phyloP scores from a whole-genome alignment of 2,329 filamentous ascomycete genomes.

The Metarhizium humberi region DNA sequence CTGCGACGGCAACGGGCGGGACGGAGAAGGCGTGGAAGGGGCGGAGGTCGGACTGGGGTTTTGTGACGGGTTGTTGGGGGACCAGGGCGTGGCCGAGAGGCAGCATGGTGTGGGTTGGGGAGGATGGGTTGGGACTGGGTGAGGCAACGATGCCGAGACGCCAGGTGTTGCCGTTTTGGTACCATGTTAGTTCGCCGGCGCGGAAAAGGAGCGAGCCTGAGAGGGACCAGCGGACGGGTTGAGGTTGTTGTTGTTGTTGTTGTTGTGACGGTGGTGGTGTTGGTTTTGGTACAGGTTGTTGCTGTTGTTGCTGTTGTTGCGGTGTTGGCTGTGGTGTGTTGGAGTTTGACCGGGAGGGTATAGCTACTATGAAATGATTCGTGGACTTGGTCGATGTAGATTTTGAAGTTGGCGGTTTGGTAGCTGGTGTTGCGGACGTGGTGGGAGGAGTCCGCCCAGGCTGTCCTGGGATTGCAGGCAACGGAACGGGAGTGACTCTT shows the following conservation, averaged over 20 bases:
- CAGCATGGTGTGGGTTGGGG: slow-evolving; percentile 25
- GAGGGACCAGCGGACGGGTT: slow-evolving; percentile 21
- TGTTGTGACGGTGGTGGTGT: slow-evolving; percentile 1
- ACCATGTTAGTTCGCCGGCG: slow-evolving; percentile 42
- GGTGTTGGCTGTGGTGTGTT: slow-evolving; percentile 4
- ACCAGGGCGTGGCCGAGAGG: slow-evolving; percentile 30
- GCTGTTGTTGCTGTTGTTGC: neutral
- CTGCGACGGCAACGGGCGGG: slow-evolving; percentile 29
- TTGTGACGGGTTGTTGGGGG: slow-evolving; percentile 27
- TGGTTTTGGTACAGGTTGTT: slow-evolving; percentile 8
- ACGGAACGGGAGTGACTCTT: slow-evolving; percentile 28
- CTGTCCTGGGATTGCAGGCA: slow-evolving; percentile 25
- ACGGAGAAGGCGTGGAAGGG: slow-evolving; percentile 44
- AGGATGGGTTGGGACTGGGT: slow-evolving; percentile 12
- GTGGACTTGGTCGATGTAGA: slow-evolving; percentile 10
- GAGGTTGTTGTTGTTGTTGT: slow-evolving; percentile 11
- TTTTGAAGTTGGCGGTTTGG: slow-evolving; percentile 1
- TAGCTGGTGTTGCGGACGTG: neutral
- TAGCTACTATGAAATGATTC: slow-evolving; percentile 11
- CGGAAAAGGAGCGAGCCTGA: slow-evolving; percentile 32
- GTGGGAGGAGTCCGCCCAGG: slow-evolving; percentile 21
- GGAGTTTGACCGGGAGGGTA: slow-evolving; percentile 5
- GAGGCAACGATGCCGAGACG: slow-evolving; percentile 34
- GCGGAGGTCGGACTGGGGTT: slow-evolving; percentile 31
- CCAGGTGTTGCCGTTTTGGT: slow-evolving; percentile 35